Base-by-base conservation (phyloP, 164 flowering plant species). In the Pachysandra terminalis region DNA sequence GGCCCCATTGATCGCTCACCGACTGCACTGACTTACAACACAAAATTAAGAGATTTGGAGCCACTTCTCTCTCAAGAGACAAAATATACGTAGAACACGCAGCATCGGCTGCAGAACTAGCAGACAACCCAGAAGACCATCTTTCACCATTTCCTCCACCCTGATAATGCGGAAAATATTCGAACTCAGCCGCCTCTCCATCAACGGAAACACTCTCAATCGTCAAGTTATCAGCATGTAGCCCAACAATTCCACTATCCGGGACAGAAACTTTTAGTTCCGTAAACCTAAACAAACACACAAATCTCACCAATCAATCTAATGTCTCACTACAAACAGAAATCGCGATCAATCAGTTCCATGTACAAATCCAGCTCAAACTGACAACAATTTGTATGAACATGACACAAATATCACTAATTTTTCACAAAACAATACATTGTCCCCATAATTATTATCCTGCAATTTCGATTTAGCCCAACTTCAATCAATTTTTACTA, bases 211-310 rank as follows among this genome's bases (percentile, higher is more conserved):
- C 84, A 49, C 81, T 80, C 59, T 83, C 88, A 27, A 96, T 91
- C 21, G 75, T 90, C 84, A 96, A 78, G 81, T 88, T 85, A 72
- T 90, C 98, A 0, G 98, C 98, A 67, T 93, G 90, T 59, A 95
- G 74, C 53, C 95, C 96, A 22, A 93, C 88, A 41, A 88, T 71
- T 17, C 98, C 99, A 68, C 80, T 90, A 32, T 95, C 99, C 5
- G 97, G 96, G 3, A 88, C 87, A 49, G 75, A 82, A 59, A 93
- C 73, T 62, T 85, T 83, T 71, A 95, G 70, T 79, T 93, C 97
- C 0, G 97, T 90, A 74, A 79, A 90, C 70, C 98, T 93, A 70
- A 52, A 72, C 2, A 49, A 61, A 40, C 28, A 48, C 66, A 16
- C 21, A 64, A 65, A 28, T 32, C 3, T 32, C 37, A 32, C 3